These are phyloP conservation scores for Suhomyces bolitotheri DNA, from an alignment of 1,139 yeast genomes.

Conservation along the genomic window DNA sequence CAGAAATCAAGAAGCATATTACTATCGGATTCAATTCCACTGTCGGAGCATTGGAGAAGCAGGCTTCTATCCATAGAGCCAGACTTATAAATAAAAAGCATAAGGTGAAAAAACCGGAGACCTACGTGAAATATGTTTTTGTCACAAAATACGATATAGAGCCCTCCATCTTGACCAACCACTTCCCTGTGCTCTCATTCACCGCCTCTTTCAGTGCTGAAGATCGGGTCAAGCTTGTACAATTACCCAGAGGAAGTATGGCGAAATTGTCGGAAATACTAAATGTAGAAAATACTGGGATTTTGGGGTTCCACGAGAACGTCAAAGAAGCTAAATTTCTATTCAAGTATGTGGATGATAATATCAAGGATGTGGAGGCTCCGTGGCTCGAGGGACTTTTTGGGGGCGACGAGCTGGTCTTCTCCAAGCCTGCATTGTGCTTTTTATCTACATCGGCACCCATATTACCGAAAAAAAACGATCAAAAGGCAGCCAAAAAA, in stretches of 20 bases:
- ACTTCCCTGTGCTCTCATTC: constrained; percentile 52
- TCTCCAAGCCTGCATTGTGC: constrained; percentile 37
- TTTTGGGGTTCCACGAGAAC: constrained; percentile 30
- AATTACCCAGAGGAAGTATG: constrained; percentile 52
- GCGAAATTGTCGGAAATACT: constrained; percentile 35
- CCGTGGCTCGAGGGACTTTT: constrained; percentile 48
- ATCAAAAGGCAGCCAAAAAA: constrained; percentile 19
- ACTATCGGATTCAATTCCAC: constrained; percentile 58
- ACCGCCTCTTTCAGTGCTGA: constrained; percentile 39
- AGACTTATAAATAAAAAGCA: constrained; percentile 11
- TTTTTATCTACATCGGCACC: constrained; percentile 46
- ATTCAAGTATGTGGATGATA: constrained; percentile 29
- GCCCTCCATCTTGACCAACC: constrained; percentile 48
- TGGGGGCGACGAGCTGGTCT: constrained; percentile 12
- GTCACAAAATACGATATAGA: constrained; percentile 56
- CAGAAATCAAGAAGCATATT: constrained; percentile 27
- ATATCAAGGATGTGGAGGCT: constrained; percentile 39
- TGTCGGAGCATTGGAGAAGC: constrained; percentile 49
- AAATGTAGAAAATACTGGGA: constrained; percentile 26
- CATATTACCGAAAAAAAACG: constrained; percentile 26
- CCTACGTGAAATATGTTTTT: constrained; percentile 43
- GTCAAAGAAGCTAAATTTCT: constrained; percentile 31
- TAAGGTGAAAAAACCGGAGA: constrained; percentile 5
- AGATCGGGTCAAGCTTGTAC: constrained; percentile 48
- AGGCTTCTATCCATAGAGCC: constrained; percentile 33